Conservation (phyloP, 2,329 filamentous ascomycete species). For the Colletotrichum cereale region DNA sequence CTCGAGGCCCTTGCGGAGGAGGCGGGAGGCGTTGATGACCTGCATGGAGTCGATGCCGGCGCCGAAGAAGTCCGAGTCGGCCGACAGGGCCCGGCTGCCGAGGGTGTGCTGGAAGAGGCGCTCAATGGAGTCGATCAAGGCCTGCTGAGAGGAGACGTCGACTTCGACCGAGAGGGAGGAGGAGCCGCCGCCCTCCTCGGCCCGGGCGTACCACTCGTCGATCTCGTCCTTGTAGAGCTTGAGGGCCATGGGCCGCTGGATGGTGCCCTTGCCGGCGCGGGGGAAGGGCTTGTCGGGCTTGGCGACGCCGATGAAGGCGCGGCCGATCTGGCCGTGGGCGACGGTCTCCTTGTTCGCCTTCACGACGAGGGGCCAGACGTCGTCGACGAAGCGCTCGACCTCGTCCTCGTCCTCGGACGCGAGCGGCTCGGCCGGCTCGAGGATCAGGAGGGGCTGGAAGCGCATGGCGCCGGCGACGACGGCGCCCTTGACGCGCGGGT, state of each 20-base stretch:
- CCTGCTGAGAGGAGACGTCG: slow-evolving; percentile 47
- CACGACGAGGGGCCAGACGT: slow-evolving; percentile 58
- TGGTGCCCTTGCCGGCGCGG: slow-evolving; percentile 59
- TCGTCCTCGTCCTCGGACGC: slow-evolving; percentile 40
- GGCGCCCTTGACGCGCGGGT: slow-evolving; percentile 56
- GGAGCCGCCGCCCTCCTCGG: slow-evolving; percentile 53
- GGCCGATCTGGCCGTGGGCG: slow-evolving; percentile 59
- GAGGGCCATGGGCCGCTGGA: slow-evolving; percentile 55
- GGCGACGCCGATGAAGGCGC: slow-evolving; percentile 54
- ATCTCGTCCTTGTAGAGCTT: slow-evolving; percentile 59
- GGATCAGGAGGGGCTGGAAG: slow-evolving; percentile 61
- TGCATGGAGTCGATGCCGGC: slow-evolving; percentile 57
- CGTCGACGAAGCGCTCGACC: slow-evolving; percentile 56
- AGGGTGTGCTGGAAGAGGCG: slow-evolving; percentile 42
- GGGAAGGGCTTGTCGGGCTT: slow-evolving; percentile 57
- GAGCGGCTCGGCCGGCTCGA: slow-evolving; percentile 58
- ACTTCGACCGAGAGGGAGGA: slow-evolving; percentile 59
- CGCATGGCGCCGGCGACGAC: slow-evolving; percentile 59
- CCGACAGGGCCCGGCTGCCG: slow-evolving; percentile 37
- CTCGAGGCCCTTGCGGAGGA: slow-evolving; percentile 52
- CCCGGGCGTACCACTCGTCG: slow-evolving; percentile 54
- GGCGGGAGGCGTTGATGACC: slow-evolving; percentile 51
- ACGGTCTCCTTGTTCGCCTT: slow-evolving; percentile 54
- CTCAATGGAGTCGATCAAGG: slow-evolving; percentile 45
- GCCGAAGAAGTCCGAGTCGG: slow-evolving; percentile 53